These are phyloP conservation scores for Lactifluus volemus DNA, from an alignment of 768 basidiomycete species.

Conservation along the genomic window DNA sequence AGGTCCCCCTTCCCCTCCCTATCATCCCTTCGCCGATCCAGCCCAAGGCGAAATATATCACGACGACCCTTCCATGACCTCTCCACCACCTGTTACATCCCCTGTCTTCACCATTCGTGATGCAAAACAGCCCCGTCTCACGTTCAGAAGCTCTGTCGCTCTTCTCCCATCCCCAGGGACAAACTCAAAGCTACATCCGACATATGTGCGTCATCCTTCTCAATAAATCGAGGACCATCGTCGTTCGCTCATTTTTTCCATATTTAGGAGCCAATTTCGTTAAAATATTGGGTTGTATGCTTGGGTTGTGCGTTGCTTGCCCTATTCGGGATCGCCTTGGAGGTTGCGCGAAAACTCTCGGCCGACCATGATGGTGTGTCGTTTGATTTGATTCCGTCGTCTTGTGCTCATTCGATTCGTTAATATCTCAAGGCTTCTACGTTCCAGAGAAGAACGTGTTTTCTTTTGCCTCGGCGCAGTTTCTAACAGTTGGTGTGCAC, in stretches of 20 bases:
- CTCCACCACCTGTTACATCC: neutral
- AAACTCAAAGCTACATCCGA: conserved; percentile 1
- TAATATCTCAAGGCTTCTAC: conserved; percentile 36
- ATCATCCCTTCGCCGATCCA: neutral
- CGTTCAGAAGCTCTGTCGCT: conserved; percentile 1
- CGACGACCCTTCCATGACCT: neutral
- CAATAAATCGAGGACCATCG: too few species aligned
- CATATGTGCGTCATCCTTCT: conserved; percentile 1
- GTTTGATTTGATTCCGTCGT: neutral
- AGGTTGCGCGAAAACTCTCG: conserved; percentile 9
- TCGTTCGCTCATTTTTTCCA: neutral
- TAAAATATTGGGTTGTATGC: conserved; percentile 7
- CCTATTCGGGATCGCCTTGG: conserved; percentile 5
- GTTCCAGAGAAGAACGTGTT: conserved; percentile 45
- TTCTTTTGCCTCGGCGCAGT: conserved; percentile 36
- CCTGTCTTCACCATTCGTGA: neutral
- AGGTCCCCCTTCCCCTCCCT: too few species aligned
- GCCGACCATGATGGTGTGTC: conserved; percentile 1
- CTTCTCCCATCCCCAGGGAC: conserved; percentile 11
- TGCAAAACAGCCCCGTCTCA: neutral
- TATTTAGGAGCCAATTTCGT: conserved; percentile 1
- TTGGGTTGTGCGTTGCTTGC: neutral
- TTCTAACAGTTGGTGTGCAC: conserved; percentile 34
- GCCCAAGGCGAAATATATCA: neutral
- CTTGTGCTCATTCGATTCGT: neutral